These are phyloP conservation scores for Clonostachys byssicola DNA, from an alignment of 2,329 filamentous ascomycete species.

Conservation along the genomic window DNA sequence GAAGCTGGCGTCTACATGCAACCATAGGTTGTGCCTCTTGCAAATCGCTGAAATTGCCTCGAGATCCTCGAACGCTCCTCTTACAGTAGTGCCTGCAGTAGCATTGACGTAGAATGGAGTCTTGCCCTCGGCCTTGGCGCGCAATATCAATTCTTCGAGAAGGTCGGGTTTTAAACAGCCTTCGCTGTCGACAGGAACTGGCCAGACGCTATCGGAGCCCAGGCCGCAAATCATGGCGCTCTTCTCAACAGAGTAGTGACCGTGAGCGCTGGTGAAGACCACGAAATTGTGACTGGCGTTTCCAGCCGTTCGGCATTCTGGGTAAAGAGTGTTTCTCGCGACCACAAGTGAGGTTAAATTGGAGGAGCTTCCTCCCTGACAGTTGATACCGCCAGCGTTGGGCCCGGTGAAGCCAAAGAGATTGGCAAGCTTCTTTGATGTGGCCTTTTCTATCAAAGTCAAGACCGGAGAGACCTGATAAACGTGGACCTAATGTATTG, in stretches of 20 bases:
- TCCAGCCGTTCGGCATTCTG: slow-evolving; percentile 69
- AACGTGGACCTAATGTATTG: slow-evolving; percentile 66
- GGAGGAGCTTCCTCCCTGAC: slow-evolving; percentile 79
- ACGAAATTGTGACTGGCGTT: slow-evolving; percentile 65
- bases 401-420: slow-evolving; percentile 74
- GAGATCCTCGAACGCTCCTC: slow-evolving; percentile 85
- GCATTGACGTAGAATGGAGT: slow-evolving; percentile 94
- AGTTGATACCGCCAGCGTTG: slow-evolving; percentile 68
- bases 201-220: slow-evolving; percentile 68
- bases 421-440: slow-evolving; percentile 65
- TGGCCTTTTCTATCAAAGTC: slow-evolving; percentile 82
- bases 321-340: slow-evolving; percentile 82
- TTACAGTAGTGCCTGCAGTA: slow-evolving; percentile 89
- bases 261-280: slow-evolving; percentile 83
- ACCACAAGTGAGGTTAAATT: slow-evolving; percentile 84
- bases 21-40: slow-evolving; percentile 71
- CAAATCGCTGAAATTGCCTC: slow-evolving; percentile 66
- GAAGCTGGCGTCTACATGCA: slow-evolving; percentile 93
- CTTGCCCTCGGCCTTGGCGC: slow-evolving; percentile 61
- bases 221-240: slow-evolving; percentile 88
- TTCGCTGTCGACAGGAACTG: slow-evolving; percentile 66
- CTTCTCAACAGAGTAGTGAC: slow-evolving; percentile 94
- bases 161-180: slow-evolving; percentile 69
- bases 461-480: slow-evolving; percentile 91
- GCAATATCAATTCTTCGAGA: slow-evolving; percentile 58